Evolutionary conservation across 768 basidiomycete genomes (phyloP).

Genomic region (Russula olivacea): DNA sequence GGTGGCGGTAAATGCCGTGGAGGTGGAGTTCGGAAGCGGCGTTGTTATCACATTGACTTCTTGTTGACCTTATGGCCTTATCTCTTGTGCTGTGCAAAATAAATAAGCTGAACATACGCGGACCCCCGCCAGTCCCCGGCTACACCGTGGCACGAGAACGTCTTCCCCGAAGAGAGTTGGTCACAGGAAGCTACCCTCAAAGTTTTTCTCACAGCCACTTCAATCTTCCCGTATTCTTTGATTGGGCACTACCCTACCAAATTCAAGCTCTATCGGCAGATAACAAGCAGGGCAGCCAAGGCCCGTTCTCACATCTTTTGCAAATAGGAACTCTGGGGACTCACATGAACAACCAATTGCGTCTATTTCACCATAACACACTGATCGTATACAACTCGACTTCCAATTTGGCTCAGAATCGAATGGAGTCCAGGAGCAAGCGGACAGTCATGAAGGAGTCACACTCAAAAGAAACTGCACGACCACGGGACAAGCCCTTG

Average conservation of each 20-base stretch:
- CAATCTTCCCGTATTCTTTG: not conserved
- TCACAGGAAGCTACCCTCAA: conserved; percentile 12
- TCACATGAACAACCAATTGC: not conserved
- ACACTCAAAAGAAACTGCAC: conserved; percentile 26
- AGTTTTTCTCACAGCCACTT: conserved; percentile 3
- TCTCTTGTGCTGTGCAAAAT: not conserved
- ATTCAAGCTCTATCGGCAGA: not conserved
- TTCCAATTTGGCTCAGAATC: not conserved
- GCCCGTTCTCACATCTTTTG: not conserved
- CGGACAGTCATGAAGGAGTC: not conserved
- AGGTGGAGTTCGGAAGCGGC: not conserved
- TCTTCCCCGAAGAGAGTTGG: not conserved
- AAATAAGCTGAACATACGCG: not conserved
- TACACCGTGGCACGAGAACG: not conserved
- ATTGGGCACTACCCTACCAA: conserved; percentile 4
- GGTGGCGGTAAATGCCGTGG: not conserved
- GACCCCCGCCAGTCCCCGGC: not conserved
- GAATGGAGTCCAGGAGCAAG: not conserved
- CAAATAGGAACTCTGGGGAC: not conserved
- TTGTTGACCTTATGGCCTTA: not conserved
- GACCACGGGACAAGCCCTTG: conserved; percentile 76
- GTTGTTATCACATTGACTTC: not conserved
- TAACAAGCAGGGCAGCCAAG: not conserved
- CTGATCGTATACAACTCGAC: not conserved
- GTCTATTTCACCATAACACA: not conserved